Percentiles rank a stretch among this genome's conserved stretches.
These are phyloP conservation scores for Sporisorium graminicola DNA, from an alignment of 1,284 basidiomycete species.

Conservation along the genomic window DNA sequence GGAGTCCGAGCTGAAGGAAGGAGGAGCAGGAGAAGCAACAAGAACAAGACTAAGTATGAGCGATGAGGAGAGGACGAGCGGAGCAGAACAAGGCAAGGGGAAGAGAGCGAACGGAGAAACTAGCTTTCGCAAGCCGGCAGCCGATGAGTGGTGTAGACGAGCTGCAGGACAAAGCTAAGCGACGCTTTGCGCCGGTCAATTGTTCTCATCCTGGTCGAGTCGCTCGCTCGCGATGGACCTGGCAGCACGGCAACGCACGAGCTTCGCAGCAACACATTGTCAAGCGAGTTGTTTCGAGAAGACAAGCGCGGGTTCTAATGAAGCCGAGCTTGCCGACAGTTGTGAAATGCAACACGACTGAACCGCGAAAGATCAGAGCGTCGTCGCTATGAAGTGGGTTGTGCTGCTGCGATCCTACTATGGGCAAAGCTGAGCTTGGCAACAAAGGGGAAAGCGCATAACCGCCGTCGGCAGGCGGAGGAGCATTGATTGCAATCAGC, in stretches of 20 bases:
- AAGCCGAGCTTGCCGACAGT: neutral
- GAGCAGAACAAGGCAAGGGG: neutral
- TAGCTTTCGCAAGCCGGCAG: neutral
- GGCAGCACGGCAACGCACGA: neutral
- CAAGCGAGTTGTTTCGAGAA: neutral
- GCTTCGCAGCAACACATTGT: neutral
- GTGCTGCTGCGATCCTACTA: neutral
- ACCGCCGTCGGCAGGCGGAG: neutral
- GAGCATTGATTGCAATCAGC: neutral
- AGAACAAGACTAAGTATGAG: no score
- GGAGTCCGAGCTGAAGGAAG: neutral
- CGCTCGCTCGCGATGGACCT: neutral
- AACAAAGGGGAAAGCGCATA: no score
- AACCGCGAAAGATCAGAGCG: conserved; percentile 1
- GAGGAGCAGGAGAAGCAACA: neutral
- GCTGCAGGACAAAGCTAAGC: neutral
- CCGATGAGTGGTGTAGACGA: neutral
- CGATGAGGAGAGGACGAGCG: neutral
- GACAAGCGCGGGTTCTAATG: neutral
- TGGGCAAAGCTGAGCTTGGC: neutral
- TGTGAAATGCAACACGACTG: neutral
- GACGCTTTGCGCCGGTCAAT: neutral
- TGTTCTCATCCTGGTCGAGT: neutral
- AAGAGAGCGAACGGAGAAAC: neutral
- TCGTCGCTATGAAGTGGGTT: neutral